Evolutionary conservation across 129 eudicot genomes (phyloP), one percentile per base, ranked within the genome.

Genomic region (Artemisia annua): DNA sequence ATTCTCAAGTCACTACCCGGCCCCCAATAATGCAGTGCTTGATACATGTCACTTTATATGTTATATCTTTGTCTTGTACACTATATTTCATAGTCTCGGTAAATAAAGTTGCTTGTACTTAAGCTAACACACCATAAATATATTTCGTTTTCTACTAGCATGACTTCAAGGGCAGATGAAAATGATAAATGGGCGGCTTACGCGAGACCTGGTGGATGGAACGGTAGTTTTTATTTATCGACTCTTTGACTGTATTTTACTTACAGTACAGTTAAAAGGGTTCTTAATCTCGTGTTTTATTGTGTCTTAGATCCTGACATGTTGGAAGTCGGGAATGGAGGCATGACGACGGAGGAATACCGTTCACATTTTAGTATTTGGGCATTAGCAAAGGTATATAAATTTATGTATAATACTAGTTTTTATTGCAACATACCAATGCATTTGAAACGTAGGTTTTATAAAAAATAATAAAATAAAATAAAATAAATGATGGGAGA

Each of bases 241-340:
- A 7, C 1, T 8, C 65, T 20, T 5, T 48, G 19, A 0, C 48
- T 15, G 17, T 51, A 12, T 11, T 5, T 14, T 22, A 22, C 4
- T 16, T 4, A 11, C 6, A 3, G n/a, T 39, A 19, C 9, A 48
- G 18, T 70, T 63, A 2, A 60, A 48, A 5, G 1, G 1, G 11
- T 61, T 48, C 18, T 62, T 13, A 57, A 39, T 9, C 19, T 78
- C 48, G 11, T 16, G 44, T 69, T 67, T 54, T 12, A 30, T 26
- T 28, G 39, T 15, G 14, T 53, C 15, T 22, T 78, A 93, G 98
- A 93, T 86, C 98, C 98, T 18, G 98, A 93, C 73, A 93, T 93
- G 98, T 75, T 93, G 75, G 98, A 93, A 77, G 92, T 93, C 57
- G 98, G 98, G 12, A 93, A 93, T 70, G 98, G 98, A 78, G 92